Base-by-base conservation (phyloP, 2,329 filamentous ascomycete genomes). In the Aspergillus carbonarius region DNA sequence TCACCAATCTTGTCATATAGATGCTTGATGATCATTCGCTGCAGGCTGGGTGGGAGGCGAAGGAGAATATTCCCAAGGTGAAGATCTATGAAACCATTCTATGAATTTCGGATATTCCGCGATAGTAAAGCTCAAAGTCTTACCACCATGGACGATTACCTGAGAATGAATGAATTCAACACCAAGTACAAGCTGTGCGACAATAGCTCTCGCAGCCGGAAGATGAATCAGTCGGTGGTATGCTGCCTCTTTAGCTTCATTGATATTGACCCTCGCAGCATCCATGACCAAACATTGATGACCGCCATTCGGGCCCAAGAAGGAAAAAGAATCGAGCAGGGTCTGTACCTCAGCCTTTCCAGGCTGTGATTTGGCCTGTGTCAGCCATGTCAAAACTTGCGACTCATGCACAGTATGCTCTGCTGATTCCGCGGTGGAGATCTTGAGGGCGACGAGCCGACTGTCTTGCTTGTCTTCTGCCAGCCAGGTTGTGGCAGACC, bases 81-180 rank as follows among this genome's bases (percentile, higher is more conserved):
- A 35, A 67, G 62, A 55, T 68, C 63, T 55, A n/a, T 17, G 12
- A 4, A 10, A 13, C 18, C 9, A 12, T 60, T 30, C 30, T n/a
- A 13, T 50, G 30, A 48, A 13, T 12, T 32, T 6, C 17, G 9
- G 30, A 23, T 17, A 32, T 4, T 2, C 27, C 27, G 9, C 27
- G 27, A 32, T 39, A 25, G 9, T 60, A 59, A 44, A 20, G 15
- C 32, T 35, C 30, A n/a, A 55, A 3, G 17, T 62, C 64, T 46
- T 66, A 68, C 66, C 64, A 4, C 64, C 64, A 57, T 68, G 67
- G 44, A 63, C 65, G 35, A 69, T 65, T 5, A 63, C 64, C 58
- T 64, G 60, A 44, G 60, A 63, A 54, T 68, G 66, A 5, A 64
- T 59, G 18, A 63, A 65, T 37, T 63, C 42, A 10, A 69, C 42